These are phyloP conservation scores for Torulaspora gathmanii DNA, from an alignment of 805 yeast genomes.

Conservation along the genomic window DNA sequence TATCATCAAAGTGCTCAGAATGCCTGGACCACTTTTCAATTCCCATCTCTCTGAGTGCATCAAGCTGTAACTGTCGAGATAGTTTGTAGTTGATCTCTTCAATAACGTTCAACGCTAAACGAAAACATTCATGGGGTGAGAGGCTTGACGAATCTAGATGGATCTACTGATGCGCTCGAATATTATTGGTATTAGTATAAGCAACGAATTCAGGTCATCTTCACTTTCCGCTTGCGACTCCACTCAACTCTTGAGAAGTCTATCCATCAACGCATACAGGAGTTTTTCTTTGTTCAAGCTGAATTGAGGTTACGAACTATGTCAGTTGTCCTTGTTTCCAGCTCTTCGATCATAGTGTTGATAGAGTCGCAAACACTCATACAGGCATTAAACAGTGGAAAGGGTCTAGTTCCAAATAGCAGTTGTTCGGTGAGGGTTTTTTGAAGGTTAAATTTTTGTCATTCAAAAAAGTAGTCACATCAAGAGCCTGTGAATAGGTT, in stretches of 20 bases:
- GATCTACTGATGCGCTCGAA: conserved; percentile 33
- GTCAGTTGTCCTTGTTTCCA: conserved; percentile 17
- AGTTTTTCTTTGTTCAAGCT: conserved; percentile 45
- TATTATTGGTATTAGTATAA: conserved; percentile 43
- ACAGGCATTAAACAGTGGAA: conserved; percentile 46
- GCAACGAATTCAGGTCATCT: conserved; percentile 47
- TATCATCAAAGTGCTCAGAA: conserved; percentile 45
- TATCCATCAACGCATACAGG: conserved; percentile 52
- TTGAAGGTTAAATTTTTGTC: conserved; percentile 57
- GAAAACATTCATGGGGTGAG: conserved; percentile 7
- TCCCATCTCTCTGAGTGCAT: conserved; percentile 38
- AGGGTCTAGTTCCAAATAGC: conserved; percentile 50
- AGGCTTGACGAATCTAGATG: conserved; percentile 18
- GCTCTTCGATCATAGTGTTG: conserved; percentile 20
- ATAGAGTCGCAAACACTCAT: conserved; percentile 33
- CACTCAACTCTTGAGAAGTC: conserved; percentile 60
- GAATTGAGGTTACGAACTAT: conserved; percentile 39
- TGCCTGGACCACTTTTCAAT: conserved; percentile 43
- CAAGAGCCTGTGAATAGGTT: conserved; percentile 46
- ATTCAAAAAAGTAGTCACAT: conserved; percentile 50
- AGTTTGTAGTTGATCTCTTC: conserved; percentile 42
- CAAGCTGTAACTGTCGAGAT: conserved; percentile 53
- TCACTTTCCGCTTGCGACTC: conserved; percentile 48
- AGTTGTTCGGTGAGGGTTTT: conserved; percentile 61
- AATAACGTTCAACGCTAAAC: conserved; percentile 31